A percentile compares a stretch with the other conserved stretches of the same genome.
These are phyloP conservation scores for Magnusiomyces fungicola DNA, from an alignment of 1,139 yeast species.

Conservation along the genomic window DNA sequence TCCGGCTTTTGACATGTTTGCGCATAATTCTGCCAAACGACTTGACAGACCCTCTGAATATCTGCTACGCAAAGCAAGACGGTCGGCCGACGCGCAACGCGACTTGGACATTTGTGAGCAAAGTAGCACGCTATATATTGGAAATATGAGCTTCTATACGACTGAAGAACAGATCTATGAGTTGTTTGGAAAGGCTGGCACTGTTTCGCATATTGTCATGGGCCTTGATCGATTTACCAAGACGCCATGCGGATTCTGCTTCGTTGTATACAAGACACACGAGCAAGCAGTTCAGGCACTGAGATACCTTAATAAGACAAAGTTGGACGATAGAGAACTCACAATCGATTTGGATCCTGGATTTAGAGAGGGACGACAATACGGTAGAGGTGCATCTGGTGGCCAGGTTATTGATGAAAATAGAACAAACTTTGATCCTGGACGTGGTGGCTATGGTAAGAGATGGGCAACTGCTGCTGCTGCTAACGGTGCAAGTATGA, in stretches of 20 bases:
- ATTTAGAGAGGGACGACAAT: slow-evolving; percentile 87
- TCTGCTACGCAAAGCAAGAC: slow-evolving; percentile 61
- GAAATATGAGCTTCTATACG: slow-evolving; percentile 77
- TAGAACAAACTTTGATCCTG: slow-evolving; percentile 49
- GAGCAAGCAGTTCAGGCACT: slow-evolving; percentile 73
- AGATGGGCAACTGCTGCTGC: slow-evolving; percentile 1
- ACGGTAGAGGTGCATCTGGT: slow-evolving; percentile 85
- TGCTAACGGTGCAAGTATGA: slow-evolving; percentile 1
- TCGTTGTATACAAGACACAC: slow-evolving; percentile 64
- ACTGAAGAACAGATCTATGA: slow-evolving; percentile 92
- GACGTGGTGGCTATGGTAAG: slow-evolving; percentile 47
- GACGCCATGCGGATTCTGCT: slow-evolving; percentile 95
- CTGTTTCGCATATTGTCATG: slow-evolving; percentile 75
- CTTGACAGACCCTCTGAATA: slow-evolving; percentile 75
- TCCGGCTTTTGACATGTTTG: neutral
- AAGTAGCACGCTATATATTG: slow-evolving; percentile 77
- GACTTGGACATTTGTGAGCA: slow-evolving; percentile 56
- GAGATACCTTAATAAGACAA: slow-evolving; percentile 71
- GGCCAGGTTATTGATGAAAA: slow-evolving; percentile 69
- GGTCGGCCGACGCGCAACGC: slow-evolving; percentile 37
- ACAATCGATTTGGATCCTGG: slow-evolving; percentile 93
- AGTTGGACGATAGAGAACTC: slow-evolving; percentile 69
- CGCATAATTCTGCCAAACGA: slow-evolving; percentile 49
- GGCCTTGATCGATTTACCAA: slow-evolving; percentile 82
- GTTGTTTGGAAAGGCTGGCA: slow-evolving; percentile 60